Evolutionary conservation across 495 filamentous ascomycete species (phyloP).

Genomic region (Daldinia bambusicola): DNA sequence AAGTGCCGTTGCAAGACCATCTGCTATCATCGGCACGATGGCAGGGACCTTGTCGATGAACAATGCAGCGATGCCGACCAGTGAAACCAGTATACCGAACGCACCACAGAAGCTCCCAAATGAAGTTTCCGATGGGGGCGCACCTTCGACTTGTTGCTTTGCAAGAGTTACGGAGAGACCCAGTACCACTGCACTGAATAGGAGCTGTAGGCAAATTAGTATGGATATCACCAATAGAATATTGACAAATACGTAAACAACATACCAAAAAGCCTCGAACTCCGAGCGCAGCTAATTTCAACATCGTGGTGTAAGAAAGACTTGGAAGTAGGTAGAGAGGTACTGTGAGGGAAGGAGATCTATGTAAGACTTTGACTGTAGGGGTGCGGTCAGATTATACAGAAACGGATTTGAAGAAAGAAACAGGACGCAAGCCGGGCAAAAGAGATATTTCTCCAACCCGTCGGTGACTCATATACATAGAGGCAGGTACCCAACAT

Average conservation of each 20-base stretch:
- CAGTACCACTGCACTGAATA: constrained; percentile 60
- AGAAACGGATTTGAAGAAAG: background rate
- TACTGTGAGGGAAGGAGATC: background rate
- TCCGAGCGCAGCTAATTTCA: constrained; percentile 27
- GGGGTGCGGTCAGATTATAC: background rate
- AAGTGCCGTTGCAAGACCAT: constrained; percentile 56
- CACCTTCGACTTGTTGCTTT: constrained; percentile 53
- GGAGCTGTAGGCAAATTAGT: constrained; percentile 47
- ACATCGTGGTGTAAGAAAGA: constrained; percentile 19
- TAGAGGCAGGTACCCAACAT: background rate
- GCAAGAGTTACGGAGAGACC: constrained; percentile 59
- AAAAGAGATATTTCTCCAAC: background rate
- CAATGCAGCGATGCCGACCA: constrained; percentile 52
- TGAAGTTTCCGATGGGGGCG: constrained; percentile 53
- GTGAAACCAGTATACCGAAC: constrained; percentile 57
- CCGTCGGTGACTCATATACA: background rate
- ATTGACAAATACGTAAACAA: background rate
- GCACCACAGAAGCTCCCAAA: constrained; percentile 62
- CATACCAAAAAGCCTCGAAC: constrained; percentile 36
- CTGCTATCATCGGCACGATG: constrained; percentile 53
- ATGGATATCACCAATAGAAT: background rate
- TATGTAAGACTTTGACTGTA: background rate
- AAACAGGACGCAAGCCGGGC: background rate
- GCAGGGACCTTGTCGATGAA: constrained; percentile 55
- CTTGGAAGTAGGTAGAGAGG: too few relatives aligned